Base-by-base conservation (phyloP, 805 yeast genomes). In the Lachancea dasiensis region DNA sequence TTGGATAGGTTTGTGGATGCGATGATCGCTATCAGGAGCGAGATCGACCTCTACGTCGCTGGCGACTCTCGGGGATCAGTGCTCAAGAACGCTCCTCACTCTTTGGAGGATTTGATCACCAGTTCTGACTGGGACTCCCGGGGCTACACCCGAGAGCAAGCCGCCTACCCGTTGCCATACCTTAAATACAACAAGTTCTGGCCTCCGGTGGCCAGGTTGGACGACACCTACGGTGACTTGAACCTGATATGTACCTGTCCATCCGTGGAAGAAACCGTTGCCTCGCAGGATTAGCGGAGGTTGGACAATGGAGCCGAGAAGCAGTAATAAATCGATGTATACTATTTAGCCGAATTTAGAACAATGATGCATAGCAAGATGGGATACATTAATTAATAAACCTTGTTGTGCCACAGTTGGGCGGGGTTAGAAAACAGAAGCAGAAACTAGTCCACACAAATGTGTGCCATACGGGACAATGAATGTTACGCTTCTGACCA, bases 241-340 rank as follows among this genome's bases (percentile, higher is more conserved):
- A 80, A 92, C 65, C 71, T 90, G 62, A 69, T 89, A 63, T 92
- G 98, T 68, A 87, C 96, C 18, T 90, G 98, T 67, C 92, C 92
- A 22, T 70, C 82, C 3, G 90, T 84, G 28, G 90, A 82, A 55
- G 89, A 82, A 47, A 72, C 80, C 46, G 83, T 77, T 13, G 39
- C 47, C 23, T 56, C 52, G 33, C 33, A 35, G 11, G 33, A 34
- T 15, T 34, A n/a, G n/a, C n/a, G n/a, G n/a, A n/a, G n/a, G n/a
- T n/a, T n/a, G n/a, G n/a, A n/a, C n/a, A n/a, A n/a, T n/a, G n/a
- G n/a, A n/a, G n/a, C n/a, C n/a, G n/a, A n/a, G n/a, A n/a, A n/a
- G n/a, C n/a, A n/a, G n/a, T n/a, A n/a, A n/a, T n/a, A n/a, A n/a
- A n/a, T n/a, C n/a, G n/a, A n/a, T n/a, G n/a, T n/a, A n/a, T n/a